Evolutionary conservation across 75 land plant genomes (phyloP), one percentile per base, ranked within the genome.

Genomic region (Pinus taeda): DNA sequence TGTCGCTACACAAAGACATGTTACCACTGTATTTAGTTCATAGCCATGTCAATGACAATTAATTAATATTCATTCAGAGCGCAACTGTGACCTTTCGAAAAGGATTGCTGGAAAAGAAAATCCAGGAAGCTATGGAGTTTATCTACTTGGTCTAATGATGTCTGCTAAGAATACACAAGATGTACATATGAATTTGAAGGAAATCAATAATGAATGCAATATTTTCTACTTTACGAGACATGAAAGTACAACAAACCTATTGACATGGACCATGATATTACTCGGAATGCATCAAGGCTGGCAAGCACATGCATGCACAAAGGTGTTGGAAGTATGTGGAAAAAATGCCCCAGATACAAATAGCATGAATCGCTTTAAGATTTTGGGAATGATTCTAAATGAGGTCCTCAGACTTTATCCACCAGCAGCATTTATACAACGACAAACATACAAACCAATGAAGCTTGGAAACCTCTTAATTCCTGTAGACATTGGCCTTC

Each of bases 391-490:
- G 85, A 72, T 90, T 11, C 20, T 90, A 14, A 76, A 87, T 22
- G 90, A 88, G 57, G 67, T 85, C 37, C 82, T 88, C 11, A 69
- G 90, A 15, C 83, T 88, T 8, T 88, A 87, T 56, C 83, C 90
- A 45, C 85, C 90, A 18, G 85, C 79, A 14, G 75, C 53, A 15
- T 1, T 49, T 5, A 0, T 82, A 22, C 64, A 15, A 6, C 78
- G 90, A 59, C 7, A 64, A 72, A 30, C 84, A 60, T 26, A 21
- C 36, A 84, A 81, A 66, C 74, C 75, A 33, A 76, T 85, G 11
- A 77, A 76, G 79, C 79, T 88, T 56, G 85, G 88, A 24, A 26
- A 33, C 5, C 53, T 81, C 29, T 64, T 63, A 29, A 17, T 89
- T 36, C 89, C 91, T 15, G 79, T 80, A 26, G 82, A 82, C 29